Evolutionary conservation across 495 filamentous ascomycete genomes (phyloP).

Genomic region (Tuber indicum): DNA sequence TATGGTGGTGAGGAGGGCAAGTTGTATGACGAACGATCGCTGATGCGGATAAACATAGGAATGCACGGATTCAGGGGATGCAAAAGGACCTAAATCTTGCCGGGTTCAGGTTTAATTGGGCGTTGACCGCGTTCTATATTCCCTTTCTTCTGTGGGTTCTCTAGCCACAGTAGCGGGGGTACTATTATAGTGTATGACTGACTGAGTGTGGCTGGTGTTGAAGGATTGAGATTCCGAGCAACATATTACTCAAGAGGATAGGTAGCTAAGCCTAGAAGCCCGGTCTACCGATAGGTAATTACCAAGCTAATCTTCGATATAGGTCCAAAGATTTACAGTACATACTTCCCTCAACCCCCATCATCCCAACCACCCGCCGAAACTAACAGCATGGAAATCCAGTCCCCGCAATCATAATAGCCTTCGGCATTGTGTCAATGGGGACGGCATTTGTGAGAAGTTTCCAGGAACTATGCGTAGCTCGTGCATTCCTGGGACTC

Average conservation of each 20-base stretch:
- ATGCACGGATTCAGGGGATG: constrained; percentile 53
- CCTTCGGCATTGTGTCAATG: constrained; percentile 59
- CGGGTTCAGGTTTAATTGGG: constrained; percentile 53
- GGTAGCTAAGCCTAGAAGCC: constrained; percentile 56
- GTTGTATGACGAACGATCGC: not conserved
- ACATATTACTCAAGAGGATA: constrained; percentile 65
- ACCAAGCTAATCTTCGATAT: constrained; percentile 1
- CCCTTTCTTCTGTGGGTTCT: constrained; percentile 50
- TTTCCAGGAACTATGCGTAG: constrained; percentile 26
- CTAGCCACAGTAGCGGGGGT: not conserved
- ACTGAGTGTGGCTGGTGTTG: not conserved
- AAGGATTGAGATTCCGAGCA: constrained; percentile 56
- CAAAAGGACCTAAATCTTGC: constrained; percentile 48
- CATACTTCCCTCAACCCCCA: not conserved
- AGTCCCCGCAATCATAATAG: constrained; percentile 64
- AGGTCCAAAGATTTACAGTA: constrained; percentile 40
- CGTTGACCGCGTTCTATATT: constrained; percentile 59
- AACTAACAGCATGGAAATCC: constrained; percentile 45
- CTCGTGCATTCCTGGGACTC: constrained; percentile 43
- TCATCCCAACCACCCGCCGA: not conserved
- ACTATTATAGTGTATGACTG: constrained; percentile 12
- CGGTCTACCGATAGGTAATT: constrained; percentile 30
- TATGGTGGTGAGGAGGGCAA: not conserved
- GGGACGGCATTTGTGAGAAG: constrained; percentile 58
- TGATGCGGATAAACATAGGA: constrained; percentile 43